Evolutionary conservation across 2,329 filamentous ascomycete species (phyloP), one percentile per base, ranked within the genome.

Genomic region (Aureobasidium sp.): DNA sequence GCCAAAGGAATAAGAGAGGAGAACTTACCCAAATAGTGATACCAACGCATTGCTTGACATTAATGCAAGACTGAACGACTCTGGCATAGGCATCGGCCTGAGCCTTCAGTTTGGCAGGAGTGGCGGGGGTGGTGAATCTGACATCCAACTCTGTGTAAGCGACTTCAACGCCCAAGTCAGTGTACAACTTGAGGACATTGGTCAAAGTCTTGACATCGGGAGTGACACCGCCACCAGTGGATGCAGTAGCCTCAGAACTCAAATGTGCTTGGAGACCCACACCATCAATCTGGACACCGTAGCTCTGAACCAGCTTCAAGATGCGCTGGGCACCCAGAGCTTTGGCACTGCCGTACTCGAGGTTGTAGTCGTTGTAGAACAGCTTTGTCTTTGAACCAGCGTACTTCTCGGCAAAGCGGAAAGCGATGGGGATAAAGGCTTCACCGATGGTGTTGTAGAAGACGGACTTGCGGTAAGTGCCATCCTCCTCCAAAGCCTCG

Each of bases 101-200:
- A 13, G 74, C 72, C 13, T 69, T 61, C 20, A 74, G 65, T 13
- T 71, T 72, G 1, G 68, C 67, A 2, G 69, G 66, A 2, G 71
- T 75, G 4, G 71, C 70, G 2, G 77, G 76, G 1, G 72, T 71
- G 36, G 54, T 68, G 33, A 77, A 70, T 38, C 75, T 71, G 70
- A 92, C 90, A 71, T 93, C 90, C 23, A 91, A 81, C 78, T 91
- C 89, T 3, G 88, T 91, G 64, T 90, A 81, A 11, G 88, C 88
- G 33, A 90, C 81, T 69, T 91, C 87, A 25, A 86, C 81, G 23
- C 81, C 82, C 27, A 86, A 76, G n/a, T 73, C 72, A 3, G 84
- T 85, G 58, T 88, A 85, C 1, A 80, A 78, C 68, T 83, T 79
- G 69, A 90, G 80, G 27, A 69, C 67, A 5, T 85, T 82, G 16